These are phyloP conservation scores for Cladosporium sp. DNA, from an alignment of 2,329 filamentous ascomycete genomes.

Conservation along the genomic window DNA sequence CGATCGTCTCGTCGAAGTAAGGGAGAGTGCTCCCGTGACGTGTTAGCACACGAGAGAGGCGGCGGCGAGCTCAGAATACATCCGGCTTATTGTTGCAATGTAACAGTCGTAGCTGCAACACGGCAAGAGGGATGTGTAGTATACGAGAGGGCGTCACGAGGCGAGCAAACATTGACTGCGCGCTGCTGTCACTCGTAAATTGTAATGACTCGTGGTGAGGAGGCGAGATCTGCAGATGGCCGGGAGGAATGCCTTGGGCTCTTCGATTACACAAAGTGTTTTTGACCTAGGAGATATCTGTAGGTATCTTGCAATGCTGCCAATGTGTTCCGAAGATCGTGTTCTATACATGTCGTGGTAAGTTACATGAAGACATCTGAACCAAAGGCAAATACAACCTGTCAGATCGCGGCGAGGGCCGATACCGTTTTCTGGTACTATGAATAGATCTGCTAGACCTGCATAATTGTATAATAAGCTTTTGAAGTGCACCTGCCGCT, in stretches of 20 bases:
- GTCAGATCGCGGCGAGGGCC: not conserved
- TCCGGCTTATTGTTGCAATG: not conserved
- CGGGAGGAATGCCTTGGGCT: not conserved
- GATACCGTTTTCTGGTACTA: not conserved
- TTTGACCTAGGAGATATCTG: not conserved
- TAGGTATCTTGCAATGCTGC: not conserved
- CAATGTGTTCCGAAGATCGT: not conserved
- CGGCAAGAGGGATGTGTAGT: not conserved
- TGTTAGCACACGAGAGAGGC: not conserved
- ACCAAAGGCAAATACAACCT: not conserved
- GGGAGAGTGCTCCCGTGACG: not conserved
- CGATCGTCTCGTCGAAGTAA: not conserved
- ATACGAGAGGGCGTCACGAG: slow-evolving; percentile 12
- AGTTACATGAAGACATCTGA: not conserved
- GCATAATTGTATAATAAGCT: not conserved
- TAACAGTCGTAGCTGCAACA: slow-evolving; percentile 1
- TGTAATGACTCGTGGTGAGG: not conserved
- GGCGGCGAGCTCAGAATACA: not conserved
- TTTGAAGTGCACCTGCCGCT: not conserved
- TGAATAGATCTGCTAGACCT: not conserved
- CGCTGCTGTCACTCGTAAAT: not conserved
- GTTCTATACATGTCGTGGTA: not conserved
- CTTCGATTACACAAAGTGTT: not conserved
- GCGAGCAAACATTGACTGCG: not conserved
- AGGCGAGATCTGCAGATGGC: not conserved